Conservation (phyloP, 257 asterid genomes). For the Striga asiatica region DNA sequence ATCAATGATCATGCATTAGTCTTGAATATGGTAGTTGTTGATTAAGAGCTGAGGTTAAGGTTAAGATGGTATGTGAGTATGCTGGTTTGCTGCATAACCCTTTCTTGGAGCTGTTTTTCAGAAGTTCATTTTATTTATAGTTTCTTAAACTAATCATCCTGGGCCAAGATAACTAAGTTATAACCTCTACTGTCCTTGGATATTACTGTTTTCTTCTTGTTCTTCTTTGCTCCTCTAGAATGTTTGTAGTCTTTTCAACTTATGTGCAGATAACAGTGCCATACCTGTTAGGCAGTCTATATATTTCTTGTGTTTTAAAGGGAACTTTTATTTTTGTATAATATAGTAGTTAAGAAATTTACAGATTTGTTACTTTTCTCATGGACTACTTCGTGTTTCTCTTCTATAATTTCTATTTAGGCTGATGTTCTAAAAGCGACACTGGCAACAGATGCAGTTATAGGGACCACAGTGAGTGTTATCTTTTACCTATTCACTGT, state of each 20-base stretch:
- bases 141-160: conserved; percentile 2
- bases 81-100: neutral
- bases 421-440: conserved; percentile 85
- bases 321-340: neutral
- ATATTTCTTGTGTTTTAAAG: conserved; percentile 3
- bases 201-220: too few species aligned
- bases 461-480: conserved; percentile 64
- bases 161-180: neutral
- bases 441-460: conserved; percentile 83
- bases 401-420: conserved; percentile 33
- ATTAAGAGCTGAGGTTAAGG: neutral
- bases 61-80: neutral
- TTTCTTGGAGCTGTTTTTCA: neutral
- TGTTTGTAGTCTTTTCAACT: neutral
- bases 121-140: neutral
- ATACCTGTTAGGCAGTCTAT: neutral
- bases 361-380: neutral
- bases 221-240: neutral
- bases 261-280: neutral
- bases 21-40: neutral
- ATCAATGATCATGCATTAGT: neutral
- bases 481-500: conserved; percentile 4
- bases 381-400: neutral
- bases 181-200: neutral
- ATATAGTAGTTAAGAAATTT: neutral